Percentiles rank a stretch among this genome's conserved stretches.
These are phyloP conservation scores for Cladorrhinum sp. DNA, from an alignment of 2,329 filamentous ascomycete genomes.

Conservation along the genomic window DNA sequence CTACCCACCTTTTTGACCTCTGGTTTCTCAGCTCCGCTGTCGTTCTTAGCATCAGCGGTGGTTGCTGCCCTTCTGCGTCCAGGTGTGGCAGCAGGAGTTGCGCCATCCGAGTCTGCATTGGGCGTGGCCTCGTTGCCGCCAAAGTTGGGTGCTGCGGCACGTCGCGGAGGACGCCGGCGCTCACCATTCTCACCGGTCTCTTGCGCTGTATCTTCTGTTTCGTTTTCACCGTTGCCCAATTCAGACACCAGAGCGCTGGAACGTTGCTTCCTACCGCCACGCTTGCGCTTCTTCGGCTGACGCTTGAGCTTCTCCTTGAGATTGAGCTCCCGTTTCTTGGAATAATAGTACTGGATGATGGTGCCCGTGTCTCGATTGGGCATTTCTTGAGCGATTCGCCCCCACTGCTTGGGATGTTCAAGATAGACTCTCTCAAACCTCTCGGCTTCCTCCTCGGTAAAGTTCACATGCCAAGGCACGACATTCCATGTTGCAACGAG, in stretches of 20 bases:
- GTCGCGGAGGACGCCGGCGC: constrained; percentile 53
- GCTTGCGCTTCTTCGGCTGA: constrained; percentile 58
- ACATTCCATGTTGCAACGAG: constrained; percentile 70
- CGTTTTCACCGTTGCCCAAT: constrained; percentile 57
- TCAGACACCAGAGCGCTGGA: constrained; percentile 66
- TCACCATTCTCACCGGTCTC: constrained; percentile 60
- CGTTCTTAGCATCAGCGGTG: constrained; percentile 18
- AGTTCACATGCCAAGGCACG: constrained; percentile 70
- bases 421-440: constrained; percentile 72
- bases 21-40: constrained; percentile 41
- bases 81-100: constrained; percentile 56
- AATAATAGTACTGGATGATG: constrained; percentile 83
- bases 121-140: constrained; percentile 56
- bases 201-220: constrained; percentile 49
- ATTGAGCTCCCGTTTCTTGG: constrained; percentile 70
- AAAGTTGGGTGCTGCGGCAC: constrained; percentile 66
- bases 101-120: constrained; percentile 55
- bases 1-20: constrained; percentile 37
- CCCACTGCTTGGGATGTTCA: constrained; percentile 79
- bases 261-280: constrained; percentile 56
- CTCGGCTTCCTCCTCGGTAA: constrained; percentile 66
- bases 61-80: constrained; percentile 46
- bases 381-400: constrained; percentile 67
- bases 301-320: constrained; percentile 73
- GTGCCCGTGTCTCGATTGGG: constrained; percentile 69